Conservation (phyloP, 768 basidiomycete species). For the Glaciozyma martinii region DNA sequence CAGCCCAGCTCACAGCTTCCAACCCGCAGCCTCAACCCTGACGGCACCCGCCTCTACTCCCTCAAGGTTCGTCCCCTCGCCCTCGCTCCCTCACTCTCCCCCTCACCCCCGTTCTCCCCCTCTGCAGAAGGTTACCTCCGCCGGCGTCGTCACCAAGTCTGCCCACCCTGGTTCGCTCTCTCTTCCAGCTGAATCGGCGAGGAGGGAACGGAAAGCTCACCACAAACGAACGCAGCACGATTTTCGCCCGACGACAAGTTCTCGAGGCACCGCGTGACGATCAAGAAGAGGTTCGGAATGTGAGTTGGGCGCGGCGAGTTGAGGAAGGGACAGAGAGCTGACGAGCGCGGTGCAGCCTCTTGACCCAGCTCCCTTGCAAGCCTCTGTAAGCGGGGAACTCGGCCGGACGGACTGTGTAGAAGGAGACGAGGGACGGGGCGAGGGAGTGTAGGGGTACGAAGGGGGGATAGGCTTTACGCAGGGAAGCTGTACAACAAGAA, state of each 20-base stretch:
- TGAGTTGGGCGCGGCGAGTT: neutral
- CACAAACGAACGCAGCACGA: constrained; percentile 54
- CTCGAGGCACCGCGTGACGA: constrained; percentile 90
- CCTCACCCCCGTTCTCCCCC: neutral
- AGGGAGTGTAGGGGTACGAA: neutral
- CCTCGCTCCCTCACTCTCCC: neutral
- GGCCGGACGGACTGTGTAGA: neutral
- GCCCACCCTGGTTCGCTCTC: constrained; percentile 78
- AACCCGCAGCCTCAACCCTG: constrained; percentile 52
- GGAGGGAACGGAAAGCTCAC: neutral
- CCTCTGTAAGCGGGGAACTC: neutral
- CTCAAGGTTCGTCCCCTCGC: constrained; percentile 57
- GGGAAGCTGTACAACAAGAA: neutral
- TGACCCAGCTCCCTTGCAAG: constrained; percentile 5
- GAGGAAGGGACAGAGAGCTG: neutral
- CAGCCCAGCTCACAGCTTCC: too few species aligned
- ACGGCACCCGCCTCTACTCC: constrained; percentile 78
- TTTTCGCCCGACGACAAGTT: constrained; percentile 99
- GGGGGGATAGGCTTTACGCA: neutral
- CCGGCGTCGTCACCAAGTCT: constrained; percentile 79
- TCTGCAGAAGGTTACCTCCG: constrained; percentile 68
- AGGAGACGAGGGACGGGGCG: neutral
- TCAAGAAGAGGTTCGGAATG: constrained; percentile 65
- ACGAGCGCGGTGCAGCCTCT: neutral
- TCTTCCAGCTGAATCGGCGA: too few species aligned